These are phyloP conservation scores for Fraxinus albicans DNA, from an alignment of 305 asterid genomes.

Conservation along the genomic window DNA sequence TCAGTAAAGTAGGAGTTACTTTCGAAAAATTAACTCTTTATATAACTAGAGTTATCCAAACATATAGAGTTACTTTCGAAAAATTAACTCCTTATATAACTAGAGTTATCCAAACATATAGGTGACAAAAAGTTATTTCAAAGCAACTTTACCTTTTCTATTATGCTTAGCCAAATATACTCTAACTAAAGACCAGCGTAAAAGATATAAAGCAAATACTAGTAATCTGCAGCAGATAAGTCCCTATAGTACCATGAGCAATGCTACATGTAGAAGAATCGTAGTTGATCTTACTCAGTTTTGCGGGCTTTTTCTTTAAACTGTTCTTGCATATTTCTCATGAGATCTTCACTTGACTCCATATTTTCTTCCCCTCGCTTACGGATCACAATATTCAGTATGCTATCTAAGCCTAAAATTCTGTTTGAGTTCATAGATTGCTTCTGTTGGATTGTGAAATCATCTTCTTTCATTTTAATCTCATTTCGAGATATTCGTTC, in stretches of 20 bases:
- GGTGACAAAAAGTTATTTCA: neutral
- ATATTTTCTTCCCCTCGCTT: constrained; percentile 78
- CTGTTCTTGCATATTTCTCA: constrained; percentile 98
- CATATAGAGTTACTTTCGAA: neutral
- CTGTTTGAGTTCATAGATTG: constrained; percentile 79
- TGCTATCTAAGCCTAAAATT: constrained; percentile 81
- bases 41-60: neutral
- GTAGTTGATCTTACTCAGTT: constrained; percentile 76
- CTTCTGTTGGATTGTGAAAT: constrained; percentile 79
- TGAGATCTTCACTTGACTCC: constrained; percentile 91
- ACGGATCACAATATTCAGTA: constrained; percentile 87
- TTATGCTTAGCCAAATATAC: neutral
- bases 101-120: neutral
- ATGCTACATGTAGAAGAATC: constrained; percentile 21
- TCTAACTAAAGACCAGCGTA: constrained; percentile 1
- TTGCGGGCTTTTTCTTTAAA: constrained; percentile 99
- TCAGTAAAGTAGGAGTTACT: neutral
- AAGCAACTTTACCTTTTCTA: neutral
- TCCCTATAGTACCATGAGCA: constrained; percentile 13
- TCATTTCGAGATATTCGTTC: constrained; percentile 91
- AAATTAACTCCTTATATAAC: neutral
- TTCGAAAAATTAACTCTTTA: neutral
- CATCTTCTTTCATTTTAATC: constrained; percentile 97
- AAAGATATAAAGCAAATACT: constrained; percentile 18
- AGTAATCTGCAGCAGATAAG: constrained; percentile 10